These are phyloP conservation scores for Pelargonium fulgidum DNA, from an alignment of 441 rosid species.

Conservation along the genomic window DNA sequence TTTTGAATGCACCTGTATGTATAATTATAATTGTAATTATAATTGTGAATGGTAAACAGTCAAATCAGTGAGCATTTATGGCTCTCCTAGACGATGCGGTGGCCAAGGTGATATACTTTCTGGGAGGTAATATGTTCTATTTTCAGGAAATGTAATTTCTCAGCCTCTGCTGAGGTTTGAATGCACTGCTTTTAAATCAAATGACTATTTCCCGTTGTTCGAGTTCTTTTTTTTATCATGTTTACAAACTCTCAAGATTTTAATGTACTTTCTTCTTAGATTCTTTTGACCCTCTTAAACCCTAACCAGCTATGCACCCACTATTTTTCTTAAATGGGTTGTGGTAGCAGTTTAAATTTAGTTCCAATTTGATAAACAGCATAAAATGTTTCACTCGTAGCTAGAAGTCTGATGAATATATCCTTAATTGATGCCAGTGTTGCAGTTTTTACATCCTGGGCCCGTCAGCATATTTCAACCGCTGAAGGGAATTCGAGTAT, in stretches of 20 bases:
- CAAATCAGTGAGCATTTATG: slow-evolving; percentile 65
- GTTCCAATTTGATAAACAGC: neutral
- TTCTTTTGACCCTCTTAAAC: neutral
- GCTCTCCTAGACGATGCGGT: slow-evolving; percentile 90
- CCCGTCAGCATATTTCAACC: slow-evolving; percentile 35
- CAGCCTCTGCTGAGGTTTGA: neutral
- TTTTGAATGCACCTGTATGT: neutral
- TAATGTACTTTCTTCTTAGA: neutral
- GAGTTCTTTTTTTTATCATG: neutral
- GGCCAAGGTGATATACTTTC: slow-evolving; percentile 97
- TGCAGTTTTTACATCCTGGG: slow-evolving; percentile 84
- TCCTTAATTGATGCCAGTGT: slow-evolving; percentile 42
- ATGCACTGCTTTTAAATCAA: neutral
- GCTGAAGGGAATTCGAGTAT: slow-evolving; percentile 27
- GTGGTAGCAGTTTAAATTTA: neutral
- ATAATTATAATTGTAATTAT: slow-evolving; percentile 2
- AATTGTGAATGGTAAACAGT: slow-evolving; percentile 39
- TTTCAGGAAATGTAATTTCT: neutral
- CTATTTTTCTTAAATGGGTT: neutral
- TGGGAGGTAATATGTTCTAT: slow-evolving; percentile 52
- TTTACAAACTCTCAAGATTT: neutral
- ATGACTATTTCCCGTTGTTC: neutral
- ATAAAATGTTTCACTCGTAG: neutral
- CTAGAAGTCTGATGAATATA: slow-evolving; percentile 6
- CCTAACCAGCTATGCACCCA: neutral